Evolutionary conservation across 306 rosid genomes (phyloP), one percentile per base, ranked within the genome.

Genomic region (Morella rubra): DNA sequence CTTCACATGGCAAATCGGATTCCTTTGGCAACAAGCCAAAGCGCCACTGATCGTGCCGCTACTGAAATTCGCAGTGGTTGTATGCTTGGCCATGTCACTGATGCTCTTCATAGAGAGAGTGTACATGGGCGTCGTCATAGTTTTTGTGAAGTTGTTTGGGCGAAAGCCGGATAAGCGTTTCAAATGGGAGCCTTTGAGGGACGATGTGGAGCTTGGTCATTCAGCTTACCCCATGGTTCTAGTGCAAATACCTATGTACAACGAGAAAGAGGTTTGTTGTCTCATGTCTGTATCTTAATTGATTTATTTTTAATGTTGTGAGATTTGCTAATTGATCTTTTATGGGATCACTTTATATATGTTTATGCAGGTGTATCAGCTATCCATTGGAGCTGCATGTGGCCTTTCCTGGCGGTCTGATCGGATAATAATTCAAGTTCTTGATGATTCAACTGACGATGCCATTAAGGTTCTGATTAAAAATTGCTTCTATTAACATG

Each of bases 51-150:
- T 94, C 0, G 93, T 85, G n/a, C 98, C 97, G 12, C 1, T 87
- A 73, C 46, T 94, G 83, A 88, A 84, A 47, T 2, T 86, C 44
- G 49, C 77, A 66, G 91, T 94, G 66, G 32, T 15, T 50, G 70
- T 80, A 77, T 94, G 96, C 72, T 82, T 94, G 74, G 87, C 27
- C 3, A 90, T 92, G 98, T 94, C 97, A 1, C 5, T 85, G 59
- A 89, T 92, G 98, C 86, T 94, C 2, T 90, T 94, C 74, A 52
- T 87, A 27, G 98, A 94, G 77, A 87, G 89, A 73, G 89, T 94
- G 47, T 92, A 92, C 76, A 90, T 94, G 98, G 98, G 92, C 1
- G 40, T 94, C 27, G 89, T 89, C 49, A 89, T 94, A 8, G 19
- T 80, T 16, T 73, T 87, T 56, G 70, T 94, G 27, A 94, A 87